phyloP scores from a whole-genome alignment of 1,284 basidiomycete genomes.

The Heterobasidion irregulare region DNA sequence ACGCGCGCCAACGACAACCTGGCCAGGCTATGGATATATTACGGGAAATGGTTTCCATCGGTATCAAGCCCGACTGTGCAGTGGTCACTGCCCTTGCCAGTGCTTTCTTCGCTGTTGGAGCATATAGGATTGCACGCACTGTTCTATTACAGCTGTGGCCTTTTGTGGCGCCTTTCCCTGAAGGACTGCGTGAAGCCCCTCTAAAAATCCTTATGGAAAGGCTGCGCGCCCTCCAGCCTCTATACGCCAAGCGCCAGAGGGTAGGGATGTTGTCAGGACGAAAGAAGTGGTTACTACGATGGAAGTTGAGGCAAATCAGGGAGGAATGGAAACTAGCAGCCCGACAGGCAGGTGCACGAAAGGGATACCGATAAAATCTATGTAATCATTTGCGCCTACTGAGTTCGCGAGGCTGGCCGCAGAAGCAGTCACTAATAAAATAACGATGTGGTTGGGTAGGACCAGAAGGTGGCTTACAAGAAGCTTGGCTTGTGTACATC shows the following conservation, averaged over 20 bases:
- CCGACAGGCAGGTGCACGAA: background rate
- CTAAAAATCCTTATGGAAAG: slow-evolving; percentile 17
- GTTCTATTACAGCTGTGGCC: slow-evolving; percentile 57
- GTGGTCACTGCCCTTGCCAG: slow-evolving; percentile 62
- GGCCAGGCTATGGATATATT: slow-evolving; percentile 45
- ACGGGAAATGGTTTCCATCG: slow-evolving; percentile 49
- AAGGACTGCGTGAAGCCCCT: slow-evolving; percentile 27
- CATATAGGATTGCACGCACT: slow-evolving; percentile 37
- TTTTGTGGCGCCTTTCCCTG: slow-evolving; percentile 54
- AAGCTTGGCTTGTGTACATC: too few species aligned
- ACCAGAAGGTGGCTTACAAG: too few species aligned
- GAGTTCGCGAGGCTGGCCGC: too few species aligned
- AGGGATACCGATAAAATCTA: background rate
- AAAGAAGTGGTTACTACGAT: slow-evolving; percentile 14
- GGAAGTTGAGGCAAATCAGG: slow-evolving; percentile 15
- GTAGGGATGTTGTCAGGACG: slow-evolving; percentile 2
- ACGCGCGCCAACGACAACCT: slow-evolving; percentile 51
- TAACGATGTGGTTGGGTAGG: too few species aligned
- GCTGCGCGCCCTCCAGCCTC: slow-evolving; percentile 29
- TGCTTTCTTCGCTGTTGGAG: slow-evolving; percentile 52
- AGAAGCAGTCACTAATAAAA: too few species aligned
- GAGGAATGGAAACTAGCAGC: background rate
- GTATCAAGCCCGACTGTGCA: slow-evolving; percentile 57
- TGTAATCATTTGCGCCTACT: too few species aligned
- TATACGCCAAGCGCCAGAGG: slow-evolving; percentile 16